Evolutionary conservation across 2,329 filamentous ascomycete species (phyloP), one percentile per base, ranked within the genome.

Genomic region (Aspergillus vadensis): DNA sequence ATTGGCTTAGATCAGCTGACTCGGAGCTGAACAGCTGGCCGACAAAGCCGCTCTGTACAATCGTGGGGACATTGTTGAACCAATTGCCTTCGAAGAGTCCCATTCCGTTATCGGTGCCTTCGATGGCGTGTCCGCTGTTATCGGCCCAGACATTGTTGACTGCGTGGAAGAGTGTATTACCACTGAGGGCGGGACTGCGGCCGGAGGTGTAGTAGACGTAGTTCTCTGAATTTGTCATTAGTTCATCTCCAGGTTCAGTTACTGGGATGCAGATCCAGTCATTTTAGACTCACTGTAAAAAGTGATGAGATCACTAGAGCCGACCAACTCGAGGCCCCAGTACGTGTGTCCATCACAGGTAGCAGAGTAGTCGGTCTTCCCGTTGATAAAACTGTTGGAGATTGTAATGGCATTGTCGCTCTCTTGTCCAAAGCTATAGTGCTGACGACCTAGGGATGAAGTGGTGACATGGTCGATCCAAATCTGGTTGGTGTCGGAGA

Each of bases 171-270:
- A 84, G 80, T 63, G 82, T 83, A 69, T 81, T 81, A 38, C 77
- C 78, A 39, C 72, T 76, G 41, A 86, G 76, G 74, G 86, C 86
- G 66, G 84, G 85, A 3, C 79, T 77, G 59, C 85, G 83, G 62
- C 85, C 85, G 4, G 79, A 81, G 55, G 81, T 82, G 72, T 85
- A 77, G 77, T 85, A 81, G 66, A 87, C 76, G 75, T 85, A 86
- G 78, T 87, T 86, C 65, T 43, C 23, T 47, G 10, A 15, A 2
- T 14, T 36, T 36, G 12, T 1, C 10, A 14, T 36, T 36, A 36
- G 32, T 36, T 78, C 77, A 36, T 14, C 12, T 5, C 4, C 12
- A 36, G 4, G 32, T 30, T 30, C 27, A 12, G 4, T 12, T 30
- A 30, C 4, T 71, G 86, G 74, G 12, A 2, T 12, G 32, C 32